Evolutionary conservation across 2,329 filamentous ascomycete species (phyloP).

Genomic region (Mycogone perniciosa): DNA sequence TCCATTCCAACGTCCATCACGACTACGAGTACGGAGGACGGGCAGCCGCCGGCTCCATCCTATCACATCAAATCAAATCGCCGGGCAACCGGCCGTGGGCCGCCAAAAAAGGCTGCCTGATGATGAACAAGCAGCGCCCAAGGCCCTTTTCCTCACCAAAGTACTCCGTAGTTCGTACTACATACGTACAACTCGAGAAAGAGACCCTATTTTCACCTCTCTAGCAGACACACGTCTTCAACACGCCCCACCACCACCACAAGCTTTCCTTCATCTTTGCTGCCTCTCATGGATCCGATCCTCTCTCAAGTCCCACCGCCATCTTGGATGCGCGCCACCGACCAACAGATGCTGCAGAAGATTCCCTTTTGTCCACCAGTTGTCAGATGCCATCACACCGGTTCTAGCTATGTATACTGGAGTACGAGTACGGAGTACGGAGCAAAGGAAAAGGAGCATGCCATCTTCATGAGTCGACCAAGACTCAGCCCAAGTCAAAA

Average conservation of each 20-base stretch:
- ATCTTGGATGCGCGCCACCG: background rate
- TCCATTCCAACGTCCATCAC: background rate
- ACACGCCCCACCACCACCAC: constrained; percentile 4
- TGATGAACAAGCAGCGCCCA: too few species aligned
- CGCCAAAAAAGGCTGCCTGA: too few species aligned
- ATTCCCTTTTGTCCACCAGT: background rate
- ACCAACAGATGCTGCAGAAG: background rate
- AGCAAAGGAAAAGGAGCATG: background rate
- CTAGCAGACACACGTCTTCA: constrained; percentile 7
- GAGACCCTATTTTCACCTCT: background rate
- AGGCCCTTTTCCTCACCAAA: too few species aligned
- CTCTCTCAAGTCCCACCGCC: constrained; percentile 4
- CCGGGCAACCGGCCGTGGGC: too few species aligned
- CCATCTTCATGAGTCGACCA: constrained; percentile 1
- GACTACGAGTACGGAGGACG: constrained; percentile 10
- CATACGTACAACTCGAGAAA: too few species aligned
- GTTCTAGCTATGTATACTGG: background rate
- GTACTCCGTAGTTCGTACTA: too few species aligned
- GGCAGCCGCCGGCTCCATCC: background rate
- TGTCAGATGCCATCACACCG: background rate
- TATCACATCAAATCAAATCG: background rate
- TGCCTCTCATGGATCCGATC: background rate
- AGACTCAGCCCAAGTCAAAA: background rate
- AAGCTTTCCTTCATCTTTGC: background rate
- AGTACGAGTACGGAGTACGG: background rate